phyloP scores from a whole-genome alignment of 2,329 filamentous ascomycete species.

The Cytospora leucostoma region DNA sequence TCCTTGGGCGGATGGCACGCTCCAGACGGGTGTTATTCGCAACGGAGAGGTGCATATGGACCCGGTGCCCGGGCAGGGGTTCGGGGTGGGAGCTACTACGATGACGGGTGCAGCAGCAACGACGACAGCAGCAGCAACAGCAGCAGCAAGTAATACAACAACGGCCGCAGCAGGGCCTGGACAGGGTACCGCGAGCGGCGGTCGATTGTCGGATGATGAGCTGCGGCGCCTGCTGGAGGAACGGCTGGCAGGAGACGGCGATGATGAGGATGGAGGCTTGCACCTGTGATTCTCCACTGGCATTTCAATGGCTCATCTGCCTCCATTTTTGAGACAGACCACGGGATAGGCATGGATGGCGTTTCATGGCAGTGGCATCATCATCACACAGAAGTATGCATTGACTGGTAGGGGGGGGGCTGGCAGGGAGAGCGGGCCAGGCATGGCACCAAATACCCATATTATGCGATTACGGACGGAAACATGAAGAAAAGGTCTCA shows the following conservation, averaged over 20 bases:
- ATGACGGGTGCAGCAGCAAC: neutral
- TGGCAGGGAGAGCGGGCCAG: no score
- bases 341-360: neutral
- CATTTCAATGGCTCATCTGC: neutral
- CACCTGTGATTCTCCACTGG: constrained; percentile 52
- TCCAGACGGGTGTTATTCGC: constrained; percentile 60
- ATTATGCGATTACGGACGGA: constrained; percentile 5
- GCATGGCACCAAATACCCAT: constrained; percentile 19
- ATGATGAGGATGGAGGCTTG: constrained; percentile 58
- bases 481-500: neutral
- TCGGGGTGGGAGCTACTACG: neutral
- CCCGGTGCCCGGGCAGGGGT: constrained; percentile 20
- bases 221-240: constrained; percentile 57
- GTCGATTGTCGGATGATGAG: constrained; percentile 60
- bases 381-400: neutral
- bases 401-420: neutral
- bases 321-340: neutral
- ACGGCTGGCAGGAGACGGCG: constrained; percentile 49
- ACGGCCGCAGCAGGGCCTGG: neutral
- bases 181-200: constrained; percentile 37
- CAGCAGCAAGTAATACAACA: neutral
- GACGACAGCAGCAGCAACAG: neutral
- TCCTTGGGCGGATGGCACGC: constrained; percentile 65
- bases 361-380: neutral
- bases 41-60: constrained; percentile 53